Conservation (phyloP, 176 grass and related monocot genomes). For the Bromus sterilis region DNA sequence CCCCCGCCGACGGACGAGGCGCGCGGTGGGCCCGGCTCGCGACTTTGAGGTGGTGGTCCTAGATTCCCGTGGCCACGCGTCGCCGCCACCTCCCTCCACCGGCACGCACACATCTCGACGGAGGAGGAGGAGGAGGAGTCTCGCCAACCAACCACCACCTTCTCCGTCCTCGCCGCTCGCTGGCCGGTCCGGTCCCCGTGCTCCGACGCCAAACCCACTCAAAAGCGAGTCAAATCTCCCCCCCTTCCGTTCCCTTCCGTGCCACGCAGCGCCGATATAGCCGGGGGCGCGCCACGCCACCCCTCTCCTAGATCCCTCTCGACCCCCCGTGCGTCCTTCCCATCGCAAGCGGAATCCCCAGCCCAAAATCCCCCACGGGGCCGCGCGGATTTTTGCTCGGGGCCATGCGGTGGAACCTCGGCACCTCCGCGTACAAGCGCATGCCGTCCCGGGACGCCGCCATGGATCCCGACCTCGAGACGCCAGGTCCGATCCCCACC, state of each 20-base stretch:
- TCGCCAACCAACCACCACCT: too few species aligned
- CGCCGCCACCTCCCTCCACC: too few species aligned
- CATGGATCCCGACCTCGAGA: constrained; percentile 60
- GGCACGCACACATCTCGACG: too few species aligned
- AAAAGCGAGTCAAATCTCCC: background rate
- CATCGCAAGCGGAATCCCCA: background rate
- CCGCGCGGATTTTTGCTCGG: background rate
- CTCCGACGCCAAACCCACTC: constrained; percentile 24
- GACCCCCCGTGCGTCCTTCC: too few species aligned
- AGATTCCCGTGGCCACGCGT: background rate
- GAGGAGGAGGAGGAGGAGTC: too few species aligned
- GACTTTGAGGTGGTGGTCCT: background rate
- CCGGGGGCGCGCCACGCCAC: background rate
- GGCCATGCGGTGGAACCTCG: constrained; percentile 82
- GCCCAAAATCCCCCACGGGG: background rate
- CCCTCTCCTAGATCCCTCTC: constrained; percentile 17
- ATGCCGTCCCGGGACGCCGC: constrained; percentile 57
- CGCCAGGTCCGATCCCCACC: constrained; percentile 18
- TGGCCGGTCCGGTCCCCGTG: background rate
- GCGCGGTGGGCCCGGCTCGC: background rate
- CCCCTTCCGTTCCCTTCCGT: too few species aligned
- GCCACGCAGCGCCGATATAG: too few species aligned
- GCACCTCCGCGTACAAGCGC: constrained; percentile 78
- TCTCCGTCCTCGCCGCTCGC: background rate
- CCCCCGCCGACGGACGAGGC: too few species aligned